phyloP scores from a whole-genome alignment of 2,329 filamentous ascomycete genomes.

The Acephala macrosclerotiorum region DNA sequence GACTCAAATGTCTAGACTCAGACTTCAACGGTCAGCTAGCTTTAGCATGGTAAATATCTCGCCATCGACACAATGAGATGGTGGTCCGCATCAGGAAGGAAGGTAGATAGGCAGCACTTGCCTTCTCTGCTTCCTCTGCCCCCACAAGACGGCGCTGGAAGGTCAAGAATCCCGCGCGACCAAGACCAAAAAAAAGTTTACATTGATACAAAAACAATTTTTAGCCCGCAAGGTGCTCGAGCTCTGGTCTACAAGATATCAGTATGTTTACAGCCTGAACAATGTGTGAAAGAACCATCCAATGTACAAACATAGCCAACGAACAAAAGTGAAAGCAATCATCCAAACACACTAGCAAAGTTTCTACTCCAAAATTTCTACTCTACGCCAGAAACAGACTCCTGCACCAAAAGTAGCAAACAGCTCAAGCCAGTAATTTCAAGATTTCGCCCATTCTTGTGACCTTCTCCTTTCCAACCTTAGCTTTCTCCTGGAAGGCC shows the following conservation, averaged over 20 bases:
- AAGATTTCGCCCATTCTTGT: slow-evolving; percentile 63
- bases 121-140: too few species aligned
- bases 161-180: too few species aligned
- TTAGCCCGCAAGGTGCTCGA: neutral
- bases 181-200: neutral
- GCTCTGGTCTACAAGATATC: neutral
- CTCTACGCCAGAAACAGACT: neutral
- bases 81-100: too few species aligned
- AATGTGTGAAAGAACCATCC: slow-evolving; percentile 1
- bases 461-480: slow-evolving; percentile 60
- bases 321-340: neutral
- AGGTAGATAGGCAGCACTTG: too few species aligned
- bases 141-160: too few species aligned
- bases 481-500: slow-evolving; percentile 78
- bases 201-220: neutral
- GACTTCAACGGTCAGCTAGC: too few species aligned
- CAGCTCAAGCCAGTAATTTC: slow-evolving; percentile 47
- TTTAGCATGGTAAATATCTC: too few species aligned
- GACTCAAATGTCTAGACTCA: too few species aligned
- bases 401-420: neutral
- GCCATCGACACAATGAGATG: too few species aligned
- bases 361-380: neutral
- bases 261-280: neutral
- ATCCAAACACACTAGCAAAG: neutral
- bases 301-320: neutral